Conservation (phyloP, 1,139 yeast species). For the Yamadazyma membranifaciens region DNA sequence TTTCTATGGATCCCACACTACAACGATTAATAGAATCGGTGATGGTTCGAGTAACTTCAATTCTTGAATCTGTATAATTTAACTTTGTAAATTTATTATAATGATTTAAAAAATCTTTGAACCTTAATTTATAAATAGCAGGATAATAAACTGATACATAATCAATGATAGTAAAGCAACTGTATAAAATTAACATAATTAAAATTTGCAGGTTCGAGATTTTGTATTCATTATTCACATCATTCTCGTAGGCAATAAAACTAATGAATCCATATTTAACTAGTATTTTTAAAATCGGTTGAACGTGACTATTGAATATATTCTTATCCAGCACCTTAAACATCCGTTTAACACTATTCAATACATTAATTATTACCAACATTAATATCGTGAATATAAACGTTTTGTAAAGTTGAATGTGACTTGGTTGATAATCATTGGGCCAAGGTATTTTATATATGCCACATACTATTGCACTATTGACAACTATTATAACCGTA, state of each 20-base stretch:
- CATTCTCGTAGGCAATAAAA: conserved; percentile 13
- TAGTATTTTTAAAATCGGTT: conserved; percentile 13
- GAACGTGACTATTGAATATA: conserved; percentile 11
- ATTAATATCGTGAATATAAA: conserved; percentile 11
- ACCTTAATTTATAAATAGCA: conserved; percentile 9
- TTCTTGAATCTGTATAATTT: conserved; percentile 7
- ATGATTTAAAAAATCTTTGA: conserved; percentile 10
- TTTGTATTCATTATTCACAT: conserved; percentile 4
- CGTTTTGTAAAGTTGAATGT: conserved; percentile 9
- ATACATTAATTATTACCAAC: conserved; percentile 9
- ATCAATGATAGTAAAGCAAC: conserved; percentile 5
- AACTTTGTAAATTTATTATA: conserved; percentile 13
- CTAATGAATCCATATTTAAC: conserved; percentile 12
- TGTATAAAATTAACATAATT: conserved; percentile 9
- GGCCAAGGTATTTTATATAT: conserved; percentile 1
- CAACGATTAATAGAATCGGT: conserved; percentile 9
- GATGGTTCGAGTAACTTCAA: conserved; percentile 11
- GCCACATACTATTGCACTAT: neutral
- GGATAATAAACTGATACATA: conserved; percentile 12
- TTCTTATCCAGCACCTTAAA: conserved; percentile 12
- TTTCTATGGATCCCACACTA: conserved; percentile 4
- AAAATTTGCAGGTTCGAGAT: conserved; percentile 10
- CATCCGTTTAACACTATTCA: conserved; percentile 11
- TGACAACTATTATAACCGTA: neutral
- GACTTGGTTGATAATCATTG: neutral